Percentiles rank a stretch among this genome's conserved stretches.
Conservation (phyloP, 164 flowering plant genomes). For the Stephania yunnanensis region DNA sequence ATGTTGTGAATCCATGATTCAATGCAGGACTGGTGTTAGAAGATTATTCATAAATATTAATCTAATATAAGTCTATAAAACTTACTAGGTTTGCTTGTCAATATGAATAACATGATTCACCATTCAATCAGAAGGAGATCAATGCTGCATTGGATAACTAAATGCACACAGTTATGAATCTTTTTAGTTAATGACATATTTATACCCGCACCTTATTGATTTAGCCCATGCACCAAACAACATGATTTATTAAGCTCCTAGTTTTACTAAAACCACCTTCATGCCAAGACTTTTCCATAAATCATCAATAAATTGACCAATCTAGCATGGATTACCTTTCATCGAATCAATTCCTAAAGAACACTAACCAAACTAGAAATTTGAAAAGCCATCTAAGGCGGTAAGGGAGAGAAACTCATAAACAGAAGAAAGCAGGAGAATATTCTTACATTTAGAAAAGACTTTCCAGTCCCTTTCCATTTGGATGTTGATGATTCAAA, state of each 20-base stretch:
- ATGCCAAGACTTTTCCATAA: neutral
- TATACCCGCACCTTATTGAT: too few species aligned
- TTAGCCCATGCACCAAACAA: neutral
- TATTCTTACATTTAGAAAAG: constrained; percentile 44
- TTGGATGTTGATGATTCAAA: constrained; percentile 41
- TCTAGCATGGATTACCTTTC: neutral
- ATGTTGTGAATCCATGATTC: neutral
- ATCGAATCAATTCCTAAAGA: neutral
- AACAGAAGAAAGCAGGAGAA: neutral
- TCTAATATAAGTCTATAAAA: neutral
- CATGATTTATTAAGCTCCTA: neutral
- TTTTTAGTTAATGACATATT: neutral
- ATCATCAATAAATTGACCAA: neutral
- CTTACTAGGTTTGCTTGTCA: neutral
- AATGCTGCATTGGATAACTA: neutral
- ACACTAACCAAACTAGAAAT: neutral
- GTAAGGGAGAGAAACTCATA: neutral
- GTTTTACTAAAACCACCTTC: neutral
- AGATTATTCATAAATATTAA: neutral
- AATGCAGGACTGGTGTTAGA: neutral
- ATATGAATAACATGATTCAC: neutral
- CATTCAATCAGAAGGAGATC: neutral
- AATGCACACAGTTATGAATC: neutral
- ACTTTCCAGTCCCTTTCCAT: constrained; percentile 79
- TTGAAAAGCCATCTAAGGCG: neutral